These are phyloP conservation scores for Cladosporium sp. DNA, from an alignment of 2,329 filamentous ascomycete species.

Conservation along the genomic window DNA sequence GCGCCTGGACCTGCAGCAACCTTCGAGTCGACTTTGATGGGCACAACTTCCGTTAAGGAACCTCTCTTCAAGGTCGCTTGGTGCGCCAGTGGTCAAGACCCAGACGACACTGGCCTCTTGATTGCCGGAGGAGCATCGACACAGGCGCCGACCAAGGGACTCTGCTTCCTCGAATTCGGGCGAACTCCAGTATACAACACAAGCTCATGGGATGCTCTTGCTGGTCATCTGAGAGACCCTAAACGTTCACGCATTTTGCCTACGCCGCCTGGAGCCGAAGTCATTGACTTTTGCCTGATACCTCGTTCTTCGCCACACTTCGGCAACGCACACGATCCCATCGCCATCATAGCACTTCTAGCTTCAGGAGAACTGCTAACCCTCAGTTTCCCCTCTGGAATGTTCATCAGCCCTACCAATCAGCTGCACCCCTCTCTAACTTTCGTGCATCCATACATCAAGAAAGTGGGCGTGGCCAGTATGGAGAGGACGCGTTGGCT, in stretches of 20 bases:
- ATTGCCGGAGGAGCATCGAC: slow-evolving; percentile 77
- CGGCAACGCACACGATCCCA: slow-evolving; percentile 83
- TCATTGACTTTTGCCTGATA: slow-evolving; percentile 79
- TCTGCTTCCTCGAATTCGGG: slow-evolving; percentile 89
- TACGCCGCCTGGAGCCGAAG: slow-evolving; percentile 74
- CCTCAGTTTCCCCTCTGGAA: slow-evolving; percentile 87
- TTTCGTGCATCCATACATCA: slow-evolving; percentile 88
- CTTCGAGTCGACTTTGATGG: slow-evolving; percentile 36
- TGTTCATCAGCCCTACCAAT: slow-evolving; percentile 88
- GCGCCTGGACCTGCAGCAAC: slow-evolving; percentile 50
- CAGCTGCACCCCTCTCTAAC: slow-evolving; percentile 85
- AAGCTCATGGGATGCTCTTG: slow-evolving; percentile 81
- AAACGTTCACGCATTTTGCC: slow-evolving; percentile 72
- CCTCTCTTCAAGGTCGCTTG: slow-evolving; percentile 80
- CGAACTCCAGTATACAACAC: slow-evolving; percentile 88
- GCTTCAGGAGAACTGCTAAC: slow-evolving; percentile 88
- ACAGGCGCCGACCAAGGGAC: slow-evolving; percentile 68
- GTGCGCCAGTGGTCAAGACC: slow-evolving; percentile 85
- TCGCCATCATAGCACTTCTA: slow-evolving; percentile 77
- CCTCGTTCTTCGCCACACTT: slow-evolving; percentile 84
- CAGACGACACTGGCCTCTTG: slow-evolving; percentile 87
- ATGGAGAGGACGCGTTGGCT: slow-evolving; percentile 83
- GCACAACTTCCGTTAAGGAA: slow-evolving; percentile 64
- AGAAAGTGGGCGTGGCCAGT: slow-evolving; percentile 68
- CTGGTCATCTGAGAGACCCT: slow-evolving; percentile 74